These are phyloP conservation scores for Trametes elegans DNA, from an alignment of 768 basidiomycete genomes.

Conservation along the genomic window DNA sequence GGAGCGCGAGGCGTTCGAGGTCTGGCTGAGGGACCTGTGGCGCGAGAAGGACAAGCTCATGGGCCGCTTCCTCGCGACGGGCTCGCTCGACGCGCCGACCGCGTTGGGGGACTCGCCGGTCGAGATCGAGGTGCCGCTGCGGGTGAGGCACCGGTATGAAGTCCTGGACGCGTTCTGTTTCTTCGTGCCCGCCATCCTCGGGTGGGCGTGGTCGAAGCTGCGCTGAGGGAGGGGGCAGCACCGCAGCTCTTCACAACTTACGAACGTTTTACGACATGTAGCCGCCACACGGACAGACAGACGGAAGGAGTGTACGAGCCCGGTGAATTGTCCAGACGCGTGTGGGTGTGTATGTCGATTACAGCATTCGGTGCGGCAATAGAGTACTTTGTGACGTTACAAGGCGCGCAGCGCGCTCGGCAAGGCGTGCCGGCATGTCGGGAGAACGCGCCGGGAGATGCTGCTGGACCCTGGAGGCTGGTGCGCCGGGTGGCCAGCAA, in stretches of 20 bases:
- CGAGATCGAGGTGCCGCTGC: slow-evolving; percentile 55
- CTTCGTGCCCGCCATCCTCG: slow-evolving; percentile 48
- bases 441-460: too few relatives aligned
- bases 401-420: not conserved
- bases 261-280: slow-evolving; percentile 5
- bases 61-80: slow-evolving; percentile 57
- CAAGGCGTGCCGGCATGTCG: not conserved
- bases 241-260: too few relatives aligned
- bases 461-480: too few relatives aligned
- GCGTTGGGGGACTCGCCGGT: not conserved
- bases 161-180: slow-evolving; percentile 68
- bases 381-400: slow-evolving; percentile 7
- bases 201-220: slow-evolving; percentile 26
- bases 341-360: slow-evolving; percentile 6
- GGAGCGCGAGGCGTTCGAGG: slow-evolving; percentile 57
- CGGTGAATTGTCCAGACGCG: not conserved
- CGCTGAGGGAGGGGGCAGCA: too few relatives aligned
- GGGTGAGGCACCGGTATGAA: slow-evolving; percentile 53
- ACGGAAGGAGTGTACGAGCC: slow-evolving; percentile 4
- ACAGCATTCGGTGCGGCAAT: not conserved
- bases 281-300: not conserved
- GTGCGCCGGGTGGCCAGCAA: not conserved
- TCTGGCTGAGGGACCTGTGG: slow-evolving; percentile 85
- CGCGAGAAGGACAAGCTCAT: slow-evolving; percentile 79
- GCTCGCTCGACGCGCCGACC: slow-evolving; percentile 39